These are phyloP conservation scores for Spathaspora passalidarum DNA, from an alignment of 805 yeast species.

Conservation along the genomic window DNA sequence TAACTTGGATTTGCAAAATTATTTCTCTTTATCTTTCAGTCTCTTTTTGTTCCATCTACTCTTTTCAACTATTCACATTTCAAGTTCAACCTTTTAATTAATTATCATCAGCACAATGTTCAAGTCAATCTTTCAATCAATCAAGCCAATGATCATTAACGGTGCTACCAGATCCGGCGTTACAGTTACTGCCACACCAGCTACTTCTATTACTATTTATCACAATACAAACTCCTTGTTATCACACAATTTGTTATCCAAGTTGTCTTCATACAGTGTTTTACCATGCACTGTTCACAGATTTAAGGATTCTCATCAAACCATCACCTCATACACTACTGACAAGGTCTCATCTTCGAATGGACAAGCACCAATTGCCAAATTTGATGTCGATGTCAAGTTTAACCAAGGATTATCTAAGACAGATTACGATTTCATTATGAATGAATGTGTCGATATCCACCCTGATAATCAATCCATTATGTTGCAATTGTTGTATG, in stretches of 20 bases:
- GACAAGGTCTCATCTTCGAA: not conserved
- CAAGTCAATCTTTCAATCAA: constrained; percentile 1
- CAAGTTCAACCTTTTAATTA: not conserved
- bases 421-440: constrained; percentile 24
- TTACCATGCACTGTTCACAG: constrained; percentile 5
- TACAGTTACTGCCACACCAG: not conserved
- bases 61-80: not conserved
- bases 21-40: not conserved
- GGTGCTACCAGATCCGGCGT: not conserved
- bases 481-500: constrained; percentile 14
- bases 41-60: not conserved
- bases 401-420: constrained; percentile 7
- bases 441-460: constrained; percentile 25
- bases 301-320: constrained; percentile 2
- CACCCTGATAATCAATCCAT: constrained; percentile 34
- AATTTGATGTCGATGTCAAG: constrained; percentile 3
- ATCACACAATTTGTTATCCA: constrained; percentile 24
- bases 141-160: not conserved
- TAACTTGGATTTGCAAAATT: not conserved
- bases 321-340: not conserved
- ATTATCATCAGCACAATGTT: not conserved
- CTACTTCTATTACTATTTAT: constrained; percentile 17
- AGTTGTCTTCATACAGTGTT: constrained; percentile 14
- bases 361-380: not conserved
- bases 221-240: constrained; percentile 26